Conservation (phyloP, 1,284 basidiomycete genomes). For the Austroboletus rostrupii region DNA sequence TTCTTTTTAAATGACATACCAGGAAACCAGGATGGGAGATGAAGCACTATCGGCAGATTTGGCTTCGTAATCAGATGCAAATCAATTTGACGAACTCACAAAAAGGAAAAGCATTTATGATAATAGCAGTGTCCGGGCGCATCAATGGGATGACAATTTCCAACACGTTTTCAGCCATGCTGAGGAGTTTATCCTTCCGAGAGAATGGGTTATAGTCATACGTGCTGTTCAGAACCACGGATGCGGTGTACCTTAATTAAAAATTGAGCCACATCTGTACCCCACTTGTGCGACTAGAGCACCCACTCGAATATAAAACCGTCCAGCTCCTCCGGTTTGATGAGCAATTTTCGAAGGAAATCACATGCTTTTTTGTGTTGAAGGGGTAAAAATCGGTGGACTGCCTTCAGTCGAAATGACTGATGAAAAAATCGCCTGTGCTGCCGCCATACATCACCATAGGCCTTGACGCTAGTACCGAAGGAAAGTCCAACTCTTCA, state of each 20-base stretch:
- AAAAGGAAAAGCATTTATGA: background rate
- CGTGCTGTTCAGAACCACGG: constrained; percentile 9
- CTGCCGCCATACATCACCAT: background rate
- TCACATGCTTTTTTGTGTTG: background rate
- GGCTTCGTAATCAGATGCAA: too few relatives aligned
- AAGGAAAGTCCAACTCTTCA: too few relatives aligned
- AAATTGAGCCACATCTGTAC: background rate
- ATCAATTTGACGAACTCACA: constrained; percentile 1
- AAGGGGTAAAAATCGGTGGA: background rate
- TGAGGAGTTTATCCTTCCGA: background rate
- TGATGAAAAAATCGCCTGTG: background rate
- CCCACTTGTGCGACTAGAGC: background rate
- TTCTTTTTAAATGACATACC: constrained; percentile 5
- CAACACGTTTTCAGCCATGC: background rate
- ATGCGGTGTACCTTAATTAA: constrained; percentile 7
- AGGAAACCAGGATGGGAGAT: constrained; percentile 11
- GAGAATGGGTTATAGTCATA: constrained; percentile 5
- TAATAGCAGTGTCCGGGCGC: constrained; percentile 3
- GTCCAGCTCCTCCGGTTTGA: too few relatives aligned
- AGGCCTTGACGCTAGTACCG: too few relatives aligned
- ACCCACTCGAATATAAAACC: constrained; percentile 7
- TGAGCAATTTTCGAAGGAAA: too few relatives aligned
- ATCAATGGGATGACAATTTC: background rate
- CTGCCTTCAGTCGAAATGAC: background rate
- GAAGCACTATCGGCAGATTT: background rate